Evolutionary conservation across 2,329 filamentous ascomycete genomes (phyloP).

Genomic region (Paracoccidioides brasiliensis): DNA sequence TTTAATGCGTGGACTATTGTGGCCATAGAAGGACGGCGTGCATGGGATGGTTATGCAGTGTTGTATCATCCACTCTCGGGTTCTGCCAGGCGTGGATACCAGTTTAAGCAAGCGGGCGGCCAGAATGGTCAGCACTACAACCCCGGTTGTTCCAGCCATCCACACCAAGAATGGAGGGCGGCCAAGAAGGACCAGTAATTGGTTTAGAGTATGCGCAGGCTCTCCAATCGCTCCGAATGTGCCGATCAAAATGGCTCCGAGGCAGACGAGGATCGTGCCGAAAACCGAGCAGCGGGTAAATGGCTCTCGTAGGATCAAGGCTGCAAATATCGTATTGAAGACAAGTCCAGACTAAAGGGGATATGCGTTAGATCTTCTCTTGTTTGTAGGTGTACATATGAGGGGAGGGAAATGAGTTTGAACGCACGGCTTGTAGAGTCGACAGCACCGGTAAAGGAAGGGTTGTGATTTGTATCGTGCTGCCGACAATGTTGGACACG

Average conservation of each 20-base stretch:
- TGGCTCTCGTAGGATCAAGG: constrained; percentile 78
- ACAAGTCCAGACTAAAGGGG: constrained; percentile 61
- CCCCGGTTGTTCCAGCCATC: constrained; percentile 67
- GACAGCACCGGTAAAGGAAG: constrained; percentile 87
- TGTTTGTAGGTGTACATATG: background rate
- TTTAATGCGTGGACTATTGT: constrained; percentile 51
- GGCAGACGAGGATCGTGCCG: constrained; percentile 77
- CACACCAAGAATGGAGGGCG: constrained; percentile 69
- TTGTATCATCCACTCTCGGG: constrained; percentile 15
- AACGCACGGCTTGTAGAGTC: constrained; percentile 65
- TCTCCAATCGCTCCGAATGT: constrained; percentile 89
- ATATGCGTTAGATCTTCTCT: constrained; percentile 1
- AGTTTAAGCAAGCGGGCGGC: constrained; percentile 37
- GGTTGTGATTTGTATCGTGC: constrained; percentile 94
- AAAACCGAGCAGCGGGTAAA: constrained; percentile 89
- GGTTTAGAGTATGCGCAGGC: constrained; percentile 73
- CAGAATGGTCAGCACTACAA: constrained; percentile 57
- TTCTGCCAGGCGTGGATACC: constrained; percentile 20
- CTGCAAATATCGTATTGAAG: constrained; percentile 97
- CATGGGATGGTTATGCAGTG: constrained; percentile 19
- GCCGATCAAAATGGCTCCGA: constrained; percentile 81
- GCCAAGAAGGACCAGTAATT: constrained; percentile 63
- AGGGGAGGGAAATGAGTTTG: background rate
- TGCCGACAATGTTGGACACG: constrained; percentile 83
- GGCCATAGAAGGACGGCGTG: constrained; percentile 18